Percentiles rank a stretch among this genome's conserved stretches.
Conservation (phyloP, 2,329 filamentous ascomycete genomes). For the Lasiodiplodia citricola region DNA sequence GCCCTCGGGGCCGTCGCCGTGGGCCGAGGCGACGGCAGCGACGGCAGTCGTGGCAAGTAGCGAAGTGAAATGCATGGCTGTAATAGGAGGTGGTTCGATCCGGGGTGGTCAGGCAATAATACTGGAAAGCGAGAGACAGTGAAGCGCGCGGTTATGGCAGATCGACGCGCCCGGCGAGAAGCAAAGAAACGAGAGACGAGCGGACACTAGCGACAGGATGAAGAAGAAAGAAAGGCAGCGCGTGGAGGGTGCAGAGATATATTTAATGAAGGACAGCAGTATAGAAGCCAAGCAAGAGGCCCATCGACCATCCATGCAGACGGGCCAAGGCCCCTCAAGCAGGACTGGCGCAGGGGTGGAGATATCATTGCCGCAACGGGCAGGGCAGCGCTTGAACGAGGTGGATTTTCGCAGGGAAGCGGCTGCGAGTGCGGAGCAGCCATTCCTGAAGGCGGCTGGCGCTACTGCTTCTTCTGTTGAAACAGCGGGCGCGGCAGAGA, state of each 20-base stretch:
- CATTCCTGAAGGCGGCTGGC: neutral
- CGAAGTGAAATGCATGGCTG: constrained; percentile 40
- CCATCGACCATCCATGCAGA: constrained; percentile 12
- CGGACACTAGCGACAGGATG: constrained; percentile 5
- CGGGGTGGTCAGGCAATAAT: neutral
- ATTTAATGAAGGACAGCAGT: neutral
- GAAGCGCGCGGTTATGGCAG: constrained; percentile 12
- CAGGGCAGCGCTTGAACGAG: constrained; percentile 18
- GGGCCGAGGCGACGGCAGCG: constrained; percentile 39
- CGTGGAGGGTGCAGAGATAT: neutral
- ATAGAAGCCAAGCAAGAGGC: constrained; percentile 5
- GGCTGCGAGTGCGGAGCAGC: neutral
- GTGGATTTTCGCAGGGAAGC: constrained; percentile 11
- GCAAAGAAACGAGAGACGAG: constrained; percentile 8
- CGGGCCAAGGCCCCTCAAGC: constrained; percentile 12
- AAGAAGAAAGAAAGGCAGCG: neutral
- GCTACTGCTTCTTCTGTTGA: constrained; percentile 15
- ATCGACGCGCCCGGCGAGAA: constrained; percentile 2
- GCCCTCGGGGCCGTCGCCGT: constrained; percentile 35
- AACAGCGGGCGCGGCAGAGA: constrained; percentile 8
- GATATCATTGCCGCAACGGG: constrained; percentile 2
- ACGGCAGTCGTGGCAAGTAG: constrained; percentile 37
- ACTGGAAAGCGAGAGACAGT: constrained; percentile 12
- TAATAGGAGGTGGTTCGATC: constrained; percentile 22
- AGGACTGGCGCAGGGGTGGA: constrained; percentile 16